Conservation (phyloP, 371 early-diverging fungal species). For the Mucor circinelloides region DNA sequence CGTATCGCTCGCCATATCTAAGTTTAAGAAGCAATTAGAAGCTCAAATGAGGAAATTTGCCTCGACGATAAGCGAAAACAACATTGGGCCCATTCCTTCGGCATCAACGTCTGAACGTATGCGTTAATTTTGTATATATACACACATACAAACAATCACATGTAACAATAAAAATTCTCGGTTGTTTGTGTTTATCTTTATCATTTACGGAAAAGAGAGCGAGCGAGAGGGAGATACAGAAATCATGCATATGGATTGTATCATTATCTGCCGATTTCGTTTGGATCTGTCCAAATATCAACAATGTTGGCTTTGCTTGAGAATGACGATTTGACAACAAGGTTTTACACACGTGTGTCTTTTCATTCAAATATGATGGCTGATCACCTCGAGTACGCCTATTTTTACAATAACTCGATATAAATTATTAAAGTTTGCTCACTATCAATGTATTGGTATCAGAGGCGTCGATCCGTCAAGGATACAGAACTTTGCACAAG, state of each 20-base stretch:
- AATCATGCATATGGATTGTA: neutral
- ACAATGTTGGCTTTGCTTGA: neutral
- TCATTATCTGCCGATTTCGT: neutral
- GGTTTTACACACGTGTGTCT: neutral
- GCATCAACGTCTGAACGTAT: constrained; percentile 1
- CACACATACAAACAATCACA: neutral
- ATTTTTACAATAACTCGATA: neutral
- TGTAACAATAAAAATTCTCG: neutral
- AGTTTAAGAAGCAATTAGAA: constrained; percentile 43
- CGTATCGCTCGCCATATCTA: constrained; percentile 31
- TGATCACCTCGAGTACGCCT: neutral
- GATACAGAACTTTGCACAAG: neutral
- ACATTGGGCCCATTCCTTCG: neutral
- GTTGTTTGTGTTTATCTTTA: neutral
- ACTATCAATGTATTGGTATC: neutral
- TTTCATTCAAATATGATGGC: neutral
- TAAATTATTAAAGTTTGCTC: neutral
- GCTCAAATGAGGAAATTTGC: constrained; percentile 18
- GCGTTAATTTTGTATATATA: constrained; percentile 3
- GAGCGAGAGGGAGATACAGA: neutral
- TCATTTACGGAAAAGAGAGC: neutral
- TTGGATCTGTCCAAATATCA: neutral
- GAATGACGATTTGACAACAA: neutral
- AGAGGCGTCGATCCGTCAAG: neutral
- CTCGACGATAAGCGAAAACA: neutral